Percentiles rank a stretch among this genome's conserved stretches.
These are phyloP conservation scores for Globisporangium paddicum DNA, from an alignment of 352 stramenopile genomes.

Conservation along the genomic window DNA sequence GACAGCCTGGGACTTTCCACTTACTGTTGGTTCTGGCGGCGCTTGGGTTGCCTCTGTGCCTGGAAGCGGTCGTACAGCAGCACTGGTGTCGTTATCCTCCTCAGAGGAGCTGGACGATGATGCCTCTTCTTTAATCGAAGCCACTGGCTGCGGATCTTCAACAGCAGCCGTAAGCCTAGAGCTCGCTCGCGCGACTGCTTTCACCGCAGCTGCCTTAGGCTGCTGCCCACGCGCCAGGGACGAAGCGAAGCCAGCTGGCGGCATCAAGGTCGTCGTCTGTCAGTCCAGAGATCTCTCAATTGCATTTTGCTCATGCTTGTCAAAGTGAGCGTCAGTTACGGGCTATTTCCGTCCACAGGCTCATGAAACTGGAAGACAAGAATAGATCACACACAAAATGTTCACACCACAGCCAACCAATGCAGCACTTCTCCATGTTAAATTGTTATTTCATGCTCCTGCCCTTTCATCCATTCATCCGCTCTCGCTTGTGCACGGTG, in stretches of 20 bases:
- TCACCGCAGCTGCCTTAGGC: not conserved
- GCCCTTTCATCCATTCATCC: not conserved
- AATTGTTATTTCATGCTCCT: not conserved
- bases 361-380: not conserved
- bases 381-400: not conserved
- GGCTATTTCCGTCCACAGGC: not conserved
- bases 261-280: not conserved
- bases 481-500: not conserved
- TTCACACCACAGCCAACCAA: not conserved
- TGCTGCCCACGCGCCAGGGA: not conserved
- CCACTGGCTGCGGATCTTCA: not conserved
- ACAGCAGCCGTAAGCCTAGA: not conserved
- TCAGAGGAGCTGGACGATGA: constrained; percentile 8
- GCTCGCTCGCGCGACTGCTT: not conserved
- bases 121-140: constrained; percentile 1
- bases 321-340: not conserved
- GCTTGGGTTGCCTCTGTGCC: not conserved
- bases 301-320: not conserved
- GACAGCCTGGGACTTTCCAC: not conserved
- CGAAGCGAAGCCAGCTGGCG: not conserved
- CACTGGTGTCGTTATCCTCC: not conserved
- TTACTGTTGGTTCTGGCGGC: not conserved
- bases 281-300: not conserved
- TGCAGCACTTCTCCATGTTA: not conserved
- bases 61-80: not conserved